Base-by-base conservation (phyloP, 176 grass and related monocot species). In the barley (Hordeum vulgare) region DNA sequence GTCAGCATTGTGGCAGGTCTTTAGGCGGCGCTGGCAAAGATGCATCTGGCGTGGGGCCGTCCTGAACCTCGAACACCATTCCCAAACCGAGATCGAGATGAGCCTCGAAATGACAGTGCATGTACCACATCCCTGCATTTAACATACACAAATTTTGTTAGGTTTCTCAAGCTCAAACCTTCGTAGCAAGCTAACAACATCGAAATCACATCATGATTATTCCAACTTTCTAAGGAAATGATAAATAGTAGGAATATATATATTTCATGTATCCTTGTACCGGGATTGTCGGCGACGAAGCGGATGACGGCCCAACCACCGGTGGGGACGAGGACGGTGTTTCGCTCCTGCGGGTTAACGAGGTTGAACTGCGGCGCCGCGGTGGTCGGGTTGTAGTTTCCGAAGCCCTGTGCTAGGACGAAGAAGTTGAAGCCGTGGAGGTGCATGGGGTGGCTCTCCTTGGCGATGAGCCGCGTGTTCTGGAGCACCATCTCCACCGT, bases 401-500 rank as follows among this genome's bases (percentile, higher is more conserved):
- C 94, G 12, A 93, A 92, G 17, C 94, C 90, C 25, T 96, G 94
- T 1, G 94, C 94, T 3, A 96, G 26, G 18, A 96, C 75, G 49
- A 81, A 93, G 80, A 96, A 96, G 77, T 96, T 90, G 78, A 80
- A 87, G 3, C 90, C 90, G 9, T 96, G 90, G 51, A 96, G 69
- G 73, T 97, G 94, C 61, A 97, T 44, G 13, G 94, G 94, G 80
- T 97, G 94, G 85, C 70, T 94, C 78, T 96, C 94, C 61, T 51
- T 76, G 13, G 83, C 74, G 13, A 96, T 34, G 20, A 93, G n/a
- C 28, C 90, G 66, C 8, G 90, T 96, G 85, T 93, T 83, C 88
- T 93, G 94, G 72, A 96, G 76, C 85, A 96, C 94, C 66, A 90
- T 85, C 90, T 96, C 80, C 85, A 93, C 88, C 49, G 86, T 89